Evolutionary conservation across 139 green algal genomes (phyloP).

Genomic region (Chloropicon primus): DNA sequence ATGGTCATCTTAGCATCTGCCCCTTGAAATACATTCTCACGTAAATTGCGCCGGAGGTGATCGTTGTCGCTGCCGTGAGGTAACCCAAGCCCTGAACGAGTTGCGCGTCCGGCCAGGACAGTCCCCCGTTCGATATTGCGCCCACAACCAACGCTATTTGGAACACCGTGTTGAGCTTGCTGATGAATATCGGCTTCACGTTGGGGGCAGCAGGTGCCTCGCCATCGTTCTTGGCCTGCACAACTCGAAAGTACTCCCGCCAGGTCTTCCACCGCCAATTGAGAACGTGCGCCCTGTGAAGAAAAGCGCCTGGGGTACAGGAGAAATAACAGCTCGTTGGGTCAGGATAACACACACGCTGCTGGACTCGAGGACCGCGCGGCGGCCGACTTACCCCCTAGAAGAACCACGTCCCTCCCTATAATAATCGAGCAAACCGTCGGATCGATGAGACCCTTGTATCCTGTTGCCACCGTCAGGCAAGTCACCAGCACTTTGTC

Average conservation of each 20-base stretch:
- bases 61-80: not conserved
- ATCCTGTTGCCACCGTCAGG: slow-evolving; percentile 14
- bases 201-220: slow-evolving; percentile 7
- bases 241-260: not conserved
- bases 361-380: not conserved
- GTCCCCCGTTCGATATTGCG: slow-evolving; percentile 39
- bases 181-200: slow-evolving; percentile 57
- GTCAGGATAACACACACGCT: not conserved
- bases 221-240: not conserved
- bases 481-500: slow-evolving; percentile 62
- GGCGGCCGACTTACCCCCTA: slow-evolving; percentile 17
- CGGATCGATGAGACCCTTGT: slow-evolving; percentile 35
- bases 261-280: not conserved
- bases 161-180: slow-evolving; percentile 76
- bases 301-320: slow-evolving; percentile 2
- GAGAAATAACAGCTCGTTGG: not conserved
- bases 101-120: slow-evolving; percentile 28
- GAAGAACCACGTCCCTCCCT: slow-evolving; percentile 45
- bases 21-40: not conserved
- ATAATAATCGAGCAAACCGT: slow-evolving; percentile 51
- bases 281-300: not conserved
- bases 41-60: not conserved
- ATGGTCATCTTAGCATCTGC: not conserved
- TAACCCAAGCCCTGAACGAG: not conserved
- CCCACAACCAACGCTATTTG: slow-evolving; percentile 51